Evolutionary conservation across 1,284 basidiomycete species (phyloP).

Genomic region (Phenoliferia sp.): DNA sequence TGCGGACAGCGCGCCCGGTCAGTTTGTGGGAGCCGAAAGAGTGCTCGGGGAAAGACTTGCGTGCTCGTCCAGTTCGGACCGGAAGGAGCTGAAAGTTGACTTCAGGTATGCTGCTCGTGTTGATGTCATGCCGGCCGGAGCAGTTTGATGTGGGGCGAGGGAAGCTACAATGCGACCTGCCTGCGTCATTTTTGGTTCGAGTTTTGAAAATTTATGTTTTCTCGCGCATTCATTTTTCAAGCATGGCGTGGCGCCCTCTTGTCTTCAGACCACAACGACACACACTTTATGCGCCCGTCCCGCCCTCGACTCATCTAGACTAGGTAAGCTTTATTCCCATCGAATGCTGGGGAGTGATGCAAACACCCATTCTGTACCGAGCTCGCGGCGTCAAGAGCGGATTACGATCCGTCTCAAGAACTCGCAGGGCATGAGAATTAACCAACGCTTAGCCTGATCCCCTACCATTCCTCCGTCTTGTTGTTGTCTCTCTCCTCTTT

Average conservation of each 20-base stretch:
- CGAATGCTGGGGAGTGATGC: background rate
- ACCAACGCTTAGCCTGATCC: constrained; percentile 1
- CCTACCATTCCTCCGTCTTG: background rate
- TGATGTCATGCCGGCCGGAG: background rate
- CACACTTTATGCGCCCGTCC: no score
- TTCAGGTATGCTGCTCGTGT: background rate
- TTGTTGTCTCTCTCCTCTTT: no score
- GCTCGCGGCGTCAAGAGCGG: background rate
- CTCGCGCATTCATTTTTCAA: no score
- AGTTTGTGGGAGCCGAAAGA: background rate
- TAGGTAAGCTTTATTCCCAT: background rate
- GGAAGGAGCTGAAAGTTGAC: background rate
- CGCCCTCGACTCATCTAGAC: background rate
- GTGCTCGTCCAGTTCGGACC: background rate
- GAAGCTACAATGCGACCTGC: no score
- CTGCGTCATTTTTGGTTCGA: background rate
- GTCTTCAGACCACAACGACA: background rate
- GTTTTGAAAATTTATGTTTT: no score
- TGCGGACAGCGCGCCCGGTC: background rate
- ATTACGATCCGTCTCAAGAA: background rate
- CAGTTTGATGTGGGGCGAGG: background rate
- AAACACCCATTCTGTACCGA: background rate
- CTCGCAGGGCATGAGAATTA: background rate
- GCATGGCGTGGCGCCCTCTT: no score
- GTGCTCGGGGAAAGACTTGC: background rate